Conservation (phyloP, 2,329 filamentous ascomycete species). For the Furcasterigmium furcatum region DNA sequence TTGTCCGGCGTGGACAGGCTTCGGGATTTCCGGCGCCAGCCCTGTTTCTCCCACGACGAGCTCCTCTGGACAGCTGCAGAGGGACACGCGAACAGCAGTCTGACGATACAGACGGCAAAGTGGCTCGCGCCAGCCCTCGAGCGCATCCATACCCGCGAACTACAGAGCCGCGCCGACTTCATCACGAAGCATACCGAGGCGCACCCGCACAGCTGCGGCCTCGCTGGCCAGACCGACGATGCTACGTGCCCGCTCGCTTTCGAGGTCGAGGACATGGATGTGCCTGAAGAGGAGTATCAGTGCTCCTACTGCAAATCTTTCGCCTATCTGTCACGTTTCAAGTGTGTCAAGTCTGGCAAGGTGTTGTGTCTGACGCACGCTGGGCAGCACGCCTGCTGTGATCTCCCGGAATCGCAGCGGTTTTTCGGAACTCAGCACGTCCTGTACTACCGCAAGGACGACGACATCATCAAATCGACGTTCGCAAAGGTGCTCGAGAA, state of each 20-base stretch:
- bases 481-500: conserved; percentile 82
- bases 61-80: conserved; percentile 86
- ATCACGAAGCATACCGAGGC: conserved; percentile 59
- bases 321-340: conserved; percentile 85
- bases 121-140: conserved; percentile 90
- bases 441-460: conserved; percentile 73
- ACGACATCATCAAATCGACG: conserved; percentile 63
- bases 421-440: conserved; percentile 67
- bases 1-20: conserved; percentile 82
- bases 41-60: conserved; percentile 97
- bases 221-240: conserved; percentile 41
- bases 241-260: conserved; percentile 58
- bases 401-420: conserved; percentile 62
- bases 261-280: conserved; percentile 66
- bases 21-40: conserved; percentile 83
- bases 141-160: conserved; percentile 72
- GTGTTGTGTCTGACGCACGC: conserved; percentile 80
- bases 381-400: conserved; percentile 78
- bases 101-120: conserved; percentile 84
- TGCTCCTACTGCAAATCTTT: conserved; percentile 91
- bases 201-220: conserved; percentile 50
- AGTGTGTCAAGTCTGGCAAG: conserved; percentile 78
- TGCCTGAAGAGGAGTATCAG: conserved; percentile 89
- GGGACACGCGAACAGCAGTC: conserved; percentile 59
- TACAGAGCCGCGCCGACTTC: conserved; percentile 65